Base-by-base conservation (phyloP, 164 flowering plant genomes). In the Chimonanthus salicifolius region DNA sequence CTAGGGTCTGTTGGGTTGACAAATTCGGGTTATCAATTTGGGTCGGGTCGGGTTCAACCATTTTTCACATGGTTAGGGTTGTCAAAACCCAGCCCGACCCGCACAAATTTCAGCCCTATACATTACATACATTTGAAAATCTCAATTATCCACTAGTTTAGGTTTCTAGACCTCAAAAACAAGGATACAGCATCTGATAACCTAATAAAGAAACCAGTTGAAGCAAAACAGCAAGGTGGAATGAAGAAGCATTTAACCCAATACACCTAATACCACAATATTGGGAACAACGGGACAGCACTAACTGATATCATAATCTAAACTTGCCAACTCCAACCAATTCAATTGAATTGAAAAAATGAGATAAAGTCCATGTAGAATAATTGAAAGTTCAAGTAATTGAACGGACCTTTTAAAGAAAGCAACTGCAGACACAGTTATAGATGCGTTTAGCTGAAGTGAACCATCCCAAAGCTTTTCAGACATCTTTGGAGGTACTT, bases 381-480 rank as follows among this genome's bases (percentile, higher is more conserved):
- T 18, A 7, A 62, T 16, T 50, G 44, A 58, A 33, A 11, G 44
- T 43, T 15, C 3, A 67, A 74, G 66, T 62, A 73, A 70, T 46
- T 71, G 74, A 72, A 78, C 49, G 71, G 73, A 88, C 91, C 91
- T 88, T 82, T 83, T 88, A 74, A 82, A 88, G 85, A 75, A 86
- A 76, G 91, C 89, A 76, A 82, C 77, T 33, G 82, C 80, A 13
- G 88, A 82, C 68, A 81, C 84, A 54, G 78, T 79, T 49, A 78
- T 67, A 60, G 87, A 76, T 45, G 87, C 79, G 78, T 75, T 85
- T 65, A 88, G 81, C 72, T 82, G 91, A 82, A 88, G 81, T 71
- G 84, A 79, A 44, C 89, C 89, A 70, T 86, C 85, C 91, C 91
- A 88, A 67, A 88, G 86, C 81, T 82, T 82, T 71, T 83, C 88